Evolutionary conservation across 2,329 filamentous ascomycete species (phyloP), one percentile per base, ranked within the genome.

Genomic region (Talaromyces sp.): DNA sequence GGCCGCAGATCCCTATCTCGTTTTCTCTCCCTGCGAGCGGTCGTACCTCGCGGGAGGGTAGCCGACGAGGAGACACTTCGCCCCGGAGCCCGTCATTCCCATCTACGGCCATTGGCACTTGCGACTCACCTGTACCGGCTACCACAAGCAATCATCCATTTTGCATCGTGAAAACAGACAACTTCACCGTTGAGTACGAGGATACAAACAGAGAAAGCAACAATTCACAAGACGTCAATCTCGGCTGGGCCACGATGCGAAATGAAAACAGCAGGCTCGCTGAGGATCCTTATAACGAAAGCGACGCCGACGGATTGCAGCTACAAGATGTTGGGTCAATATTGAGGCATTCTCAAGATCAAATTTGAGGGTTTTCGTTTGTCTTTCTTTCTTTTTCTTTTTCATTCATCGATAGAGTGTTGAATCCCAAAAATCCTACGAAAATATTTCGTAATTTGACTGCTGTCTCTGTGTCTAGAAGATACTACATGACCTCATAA

Each of bases 151-250:
- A 21, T n/a, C n/a, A 38, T 35, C 61, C 19, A 1, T 52, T 56
- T 6, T 58, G 53, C 5, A 63, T 63, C 24, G 21, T 61, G 41
- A 59, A 61, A 38, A 63, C 62, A 9, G 61, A 27, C 46, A 46
- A 63, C 27, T 61, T 59, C 54, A 62, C 43, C 5, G 54, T 63
- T 29, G 59, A 62, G 31, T 63, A 59, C 24, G 62, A 63, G 43
- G 46, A 62, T 13, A 41, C 41, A 10, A 26, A 53, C 24, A 26
- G 50, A 49, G 19, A 14, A 9, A 49, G 14, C 9, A 43, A 27
- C 38, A 21, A 13, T 31, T 19, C 24, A 21, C 41, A 49, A 2
- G 51, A 58, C 10, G 52, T 55, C 19, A 55, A 46, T 26, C 51
- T 58, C 4, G 31, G 32, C 29, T 58, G 59, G 51, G 27, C 50